Evolutionary conservation across 192 early-diverging fungal genomes (phyloP), one percentile per base, ranked within the genome.

Genomic region (Podila epigama): DNA sequence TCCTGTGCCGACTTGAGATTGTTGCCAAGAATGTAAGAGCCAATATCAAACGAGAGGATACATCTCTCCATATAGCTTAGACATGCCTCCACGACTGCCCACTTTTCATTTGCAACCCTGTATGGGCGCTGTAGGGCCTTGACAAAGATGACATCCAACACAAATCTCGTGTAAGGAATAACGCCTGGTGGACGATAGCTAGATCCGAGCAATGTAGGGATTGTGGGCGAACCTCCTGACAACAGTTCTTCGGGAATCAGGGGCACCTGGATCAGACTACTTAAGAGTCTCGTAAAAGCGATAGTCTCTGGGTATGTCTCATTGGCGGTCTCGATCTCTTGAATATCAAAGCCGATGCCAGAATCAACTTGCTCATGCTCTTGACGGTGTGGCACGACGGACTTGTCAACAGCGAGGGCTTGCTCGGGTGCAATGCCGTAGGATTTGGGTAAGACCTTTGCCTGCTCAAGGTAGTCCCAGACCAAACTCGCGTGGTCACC

Each of bases 301-400:
- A 94, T 69, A 8, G 94, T 96, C 81, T 97, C 92, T 1, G 94
- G 90, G 66, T 95, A 99, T 2, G 88, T 90, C 61, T 95, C 86
- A 37, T 86, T 90, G 7, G 83, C 83, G 0, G 88, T 60, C 72
- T 96, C 95, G 15, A 91, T 88, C 67, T 96, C 94, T 32, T 94
- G 88, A 59, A 97, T 79, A 79, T 97, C 93, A 67, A 88, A 90
- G 32, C 89, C 71, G 33, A 94, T 86, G 18, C 92, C 90, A 52
- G 54, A 60, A 37, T 71, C 79, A 58, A 72, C 28, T 37, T 52
- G 59, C 42, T 60, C 50, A 6, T 66, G 31, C 32, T 69, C 81
- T n/a, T 39, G 60, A 32, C 60, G 52, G 27, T 60, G 13, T 2
- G 60, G 25, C 2, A 62, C 51, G 15, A 66, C 25, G n/a, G 58